A percentile compares a stretch with the other conserved stretches of the same genome.
Evolutionary conservation across 495 filamentous ascomycete species (phyloP).

Genomic region (Aspergillus coremiiformis): DNA sequence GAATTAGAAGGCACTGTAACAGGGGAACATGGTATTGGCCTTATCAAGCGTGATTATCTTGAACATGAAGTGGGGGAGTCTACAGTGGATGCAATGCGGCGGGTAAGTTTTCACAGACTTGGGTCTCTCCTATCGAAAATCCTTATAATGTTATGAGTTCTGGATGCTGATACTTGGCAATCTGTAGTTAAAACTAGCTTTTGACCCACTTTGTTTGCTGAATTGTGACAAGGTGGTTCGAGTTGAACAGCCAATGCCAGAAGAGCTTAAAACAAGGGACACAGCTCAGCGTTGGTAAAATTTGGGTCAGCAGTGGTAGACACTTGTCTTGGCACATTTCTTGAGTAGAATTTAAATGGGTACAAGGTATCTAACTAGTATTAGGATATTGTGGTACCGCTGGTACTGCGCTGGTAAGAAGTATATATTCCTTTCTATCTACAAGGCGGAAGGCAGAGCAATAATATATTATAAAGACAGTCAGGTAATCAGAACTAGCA

Average conservation of each 20-base stretch:
- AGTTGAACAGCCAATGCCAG: slow-evolving; percentile 30
- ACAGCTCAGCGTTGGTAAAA: too few relatives aligned
- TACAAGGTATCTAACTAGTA: too few relatives aligned
- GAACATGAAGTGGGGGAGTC: slow-evolving; percentile 47
- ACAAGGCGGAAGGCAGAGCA: too few relatives aligned
- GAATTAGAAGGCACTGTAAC: slow-evolving; percentile 53
- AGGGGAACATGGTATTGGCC: slow-evolving; percentile 50
- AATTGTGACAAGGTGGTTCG: slow-evolving; percentile 64
- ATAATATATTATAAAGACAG: too few relatives aligned
- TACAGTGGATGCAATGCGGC: slow-evolving; percentile 57
- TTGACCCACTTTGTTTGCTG: slow-evolving; percentile 57
- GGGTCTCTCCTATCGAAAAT: not conserved
- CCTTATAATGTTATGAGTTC: not conserved
- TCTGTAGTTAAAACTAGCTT: slow-evolving; percentile 54
- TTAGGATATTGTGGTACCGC: too few relatives aligned
- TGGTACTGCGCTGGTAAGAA: too few relatives aligned
- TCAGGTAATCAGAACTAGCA: too few relatives aligned
- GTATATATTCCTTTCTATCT: too few relatives aligned
- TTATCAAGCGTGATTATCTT: slow-evolving; percentile 50
- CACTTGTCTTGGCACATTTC: too few relatives aligned
- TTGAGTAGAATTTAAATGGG: too few relatives aligned
- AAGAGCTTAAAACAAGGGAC: slow-evolving; percentile 39
- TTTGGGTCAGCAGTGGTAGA: too few relatives aligned
- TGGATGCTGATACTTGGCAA: slow-evolving; percentile 6
- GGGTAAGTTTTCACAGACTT: slow-evolving; percentile 34